phyloP scores from a whole-genome alignment of 306 rosid genomes.

The Dalbergia cultrata region DNA sequence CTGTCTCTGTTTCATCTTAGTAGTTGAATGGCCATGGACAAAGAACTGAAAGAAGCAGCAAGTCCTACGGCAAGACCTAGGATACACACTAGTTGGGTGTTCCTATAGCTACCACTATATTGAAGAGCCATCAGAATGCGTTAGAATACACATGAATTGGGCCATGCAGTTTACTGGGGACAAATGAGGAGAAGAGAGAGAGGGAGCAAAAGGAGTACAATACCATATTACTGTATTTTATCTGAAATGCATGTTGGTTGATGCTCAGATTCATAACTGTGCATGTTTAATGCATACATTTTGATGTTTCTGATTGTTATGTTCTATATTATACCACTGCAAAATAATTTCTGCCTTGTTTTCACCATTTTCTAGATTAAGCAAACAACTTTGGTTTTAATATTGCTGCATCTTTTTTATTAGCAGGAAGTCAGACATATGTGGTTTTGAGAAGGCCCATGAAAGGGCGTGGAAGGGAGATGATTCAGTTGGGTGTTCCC shows the following conservation, averaged over 20 bases:
- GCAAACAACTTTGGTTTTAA: not conserved
- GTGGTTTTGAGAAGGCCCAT: slow-evolving; percentile 76
- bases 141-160: slow-evolving; percentile 12
- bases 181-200: not conserved
- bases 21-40: slow-evolving; percentile 21
- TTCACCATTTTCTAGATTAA: slow-evolving; percentile 1
- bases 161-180: not conserved
- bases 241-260: slow-evolving; percentile 1
- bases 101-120: not conserved
- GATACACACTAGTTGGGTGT: too few relatives aligned
- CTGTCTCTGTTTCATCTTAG: not conserved
- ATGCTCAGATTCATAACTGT: not conserved
- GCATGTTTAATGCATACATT: not conserved
- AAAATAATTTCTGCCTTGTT: not conserved
- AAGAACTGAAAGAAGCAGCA: slow-evolving; percentile 3
- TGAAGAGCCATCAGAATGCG: not conserved
- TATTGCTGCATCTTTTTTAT: slow-evolving; percentile 34
- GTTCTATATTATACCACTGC: not conserved
- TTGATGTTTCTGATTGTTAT: slow-evolving; percentile 14
- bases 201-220: slow-evolving; percentile 9
- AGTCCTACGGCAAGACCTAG: not conserved
- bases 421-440: slow-evolving; percentile 70
- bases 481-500: slow-evolving; percentile 81
- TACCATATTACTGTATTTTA: not conserved
- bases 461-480: slow-evolving; percentile 93